Conservation (phyloP, 2,329 filamentous ascomycete genomes). For the Talaromyces sp. region DNA sequence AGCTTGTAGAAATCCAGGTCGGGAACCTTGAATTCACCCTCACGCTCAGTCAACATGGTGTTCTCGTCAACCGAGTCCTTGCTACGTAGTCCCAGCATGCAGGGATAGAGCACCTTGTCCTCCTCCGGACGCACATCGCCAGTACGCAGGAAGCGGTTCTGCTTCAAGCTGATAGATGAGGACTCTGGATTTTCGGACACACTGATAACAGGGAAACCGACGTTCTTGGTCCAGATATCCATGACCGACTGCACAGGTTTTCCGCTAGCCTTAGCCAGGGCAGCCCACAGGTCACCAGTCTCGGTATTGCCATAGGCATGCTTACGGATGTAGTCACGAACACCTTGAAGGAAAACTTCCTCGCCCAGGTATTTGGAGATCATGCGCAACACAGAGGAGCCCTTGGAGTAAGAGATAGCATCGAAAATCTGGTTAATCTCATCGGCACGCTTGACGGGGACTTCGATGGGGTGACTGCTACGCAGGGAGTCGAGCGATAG, state of each 20-base stretch:
- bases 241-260: constrained; percentile 90
- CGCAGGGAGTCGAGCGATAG: constrained; percentile 85
- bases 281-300: constrained; percentile 87
- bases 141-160: constrained; percentile 92
- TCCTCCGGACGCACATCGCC: constrained; percentile 93
- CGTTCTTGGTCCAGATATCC: constrained; percentile 95
- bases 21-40: constrained; percentile 75
- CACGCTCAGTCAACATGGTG: constrained; percentile 71
- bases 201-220: constrained; percentile 87
- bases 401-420: constrained; percentile 96
- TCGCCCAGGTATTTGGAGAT: constrained; percentile 94
- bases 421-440: constrained; percentile 99
- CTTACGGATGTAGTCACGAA: constrained; percentile 88
- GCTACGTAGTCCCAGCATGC: constrained; percentile 83
- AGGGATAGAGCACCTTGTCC: constrained; percentile 82
- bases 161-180: constrained; percentile 80
- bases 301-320: constrained; percentile 95
- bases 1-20: constrained; percentile 92
- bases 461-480: constrained; percentile 95
- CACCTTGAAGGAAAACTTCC: constrained; percentile 88
- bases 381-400: constrained; percentile 94
- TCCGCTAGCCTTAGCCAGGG: constrained; percentile 83
- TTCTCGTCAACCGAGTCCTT: constrained; percentile 80
- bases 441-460: constrained; percentile 90
- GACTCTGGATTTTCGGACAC: constrained; percentile 75